Base-by-base conservation (phyloP, 805 yeast genomes). In the Hanseniaspora clermontiae region DNA sequence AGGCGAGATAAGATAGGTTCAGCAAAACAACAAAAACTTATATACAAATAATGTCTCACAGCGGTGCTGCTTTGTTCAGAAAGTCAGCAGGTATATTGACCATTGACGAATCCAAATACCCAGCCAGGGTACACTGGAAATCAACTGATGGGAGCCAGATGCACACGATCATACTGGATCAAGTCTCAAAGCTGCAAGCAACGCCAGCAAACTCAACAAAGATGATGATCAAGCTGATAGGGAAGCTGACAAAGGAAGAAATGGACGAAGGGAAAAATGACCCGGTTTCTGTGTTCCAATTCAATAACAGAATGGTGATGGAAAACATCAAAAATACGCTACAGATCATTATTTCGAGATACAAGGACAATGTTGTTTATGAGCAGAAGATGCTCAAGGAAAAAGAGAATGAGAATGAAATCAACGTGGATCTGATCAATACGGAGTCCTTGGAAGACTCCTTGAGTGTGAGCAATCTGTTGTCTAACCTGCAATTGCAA, bases 401-500 rank as follows among this genome's bases (percentile, higher is more conserved):
- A 32, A 62, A 61, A 24, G 51, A 52, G 38, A 36, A 59, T 64
- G 20, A 63, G 62, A n/a, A 42, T 59, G 14, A 62, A 59, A 15
- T 59, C 63, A 32, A 69, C 72, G 1, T 29, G 9, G 46, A 53
- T 17, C 45, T 72, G 42, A 68, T 72, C 37, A 71, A 70, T 52
- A 69, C 75, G 0, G 66, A 70, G 0, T 68, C 65, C 15, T 60
- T 73, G 42, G 77, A 72, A 49, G 76, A 71, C 57, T 73, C 80
- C 1, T 66, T 85, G 27, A 82, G 83, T 40, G 73, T 78, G 7
- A 72, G 74, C 51, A 80, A 76, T 58, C 72, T 91, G 53, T 71
- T 90, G 59, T 77, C 79, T 46, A 87, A 93, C 66, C 75, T 81
- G 46, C 82, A 80, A 51, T 72, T 93, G 17, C 98, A 93, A 64